Conservation (phyloP, 345 rosid genomes). For the Acer campestre region DNA sequence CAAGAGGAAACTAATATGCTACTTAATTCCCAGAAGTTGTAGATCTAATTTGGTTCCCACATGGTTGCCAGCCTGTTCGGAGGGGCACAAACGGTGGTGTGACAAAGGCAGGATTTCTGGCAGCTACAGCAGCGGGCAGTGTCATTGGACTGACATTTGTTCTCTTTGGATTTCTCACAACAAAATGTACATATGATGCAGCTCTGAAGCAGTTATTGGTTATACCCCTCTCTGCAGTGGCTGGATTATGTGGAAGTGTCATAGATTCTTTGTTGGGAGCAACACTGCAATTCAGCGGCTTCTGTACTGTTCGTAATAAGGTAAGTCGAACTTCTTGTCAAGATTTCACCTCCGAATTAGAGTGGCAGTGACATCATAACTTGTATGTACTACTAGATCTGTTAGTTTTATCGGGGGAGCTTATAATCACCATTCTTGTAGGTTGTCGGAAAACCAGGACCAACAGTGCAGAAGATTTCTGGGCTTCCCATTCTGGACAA, state of each 20-base stretch:
- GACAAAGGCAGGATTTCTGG: slow-evolving; percentile 74
- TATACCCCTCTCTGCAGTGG: slow-evolving; percentile 70
- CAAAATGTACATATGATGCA: slow-evolving; percentile 50
- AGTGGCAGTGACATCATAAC: background rate
- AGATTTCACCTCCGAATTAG: slow-evolving; percentile 1
- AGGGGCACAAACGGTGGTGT: slow-evolving; percentile 97
- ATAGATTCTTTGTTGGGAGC: slow-evolving; percentile 93
- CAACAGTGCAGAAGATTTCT: slow-evolving; percentile 86
- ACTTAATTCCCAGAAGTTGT: background rate
- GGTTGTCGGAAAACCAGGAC: slow-evolving; percentile 94
- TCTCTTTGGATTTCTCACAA: slow-evolving; percentile 61
- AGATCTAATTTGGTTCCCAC: slow-evolving; percentile 20
- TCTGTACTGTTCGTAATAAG: slow-evolving; percentile 88
- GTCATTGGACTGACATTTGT: slow-evolving; percentile 78
- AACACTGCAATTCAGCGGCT: slow-evolving; percentile 91
- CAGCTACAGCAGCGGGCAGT: slow-evolving; percentile 79
- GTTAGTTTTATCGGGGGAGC: background rate
- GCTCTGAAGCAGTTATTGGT: slow-evolving; percentile 75
- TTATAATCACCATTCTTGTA: slow-evolving; percentile 32
- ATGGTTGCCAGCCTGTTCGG: slow-evolving; percentile 69
- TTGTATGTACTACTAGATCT: background rate
- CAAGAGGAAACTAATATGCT: slow-evolving; percentile 6
- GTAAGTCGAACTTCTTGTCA: slow-evolving; percentile 36
- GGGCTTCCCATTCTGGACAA: slow-evolving; percentile 87
- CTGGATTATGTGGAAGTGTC: slow-evolving; percentile 83